A percentile compares a stretch with the other conserved stretches of the same genome.
Evolutionary conservation across 2,329 filamentous ascomycete species (phyloP).

Genomic region (Paecilomyces niveus): DNA sequence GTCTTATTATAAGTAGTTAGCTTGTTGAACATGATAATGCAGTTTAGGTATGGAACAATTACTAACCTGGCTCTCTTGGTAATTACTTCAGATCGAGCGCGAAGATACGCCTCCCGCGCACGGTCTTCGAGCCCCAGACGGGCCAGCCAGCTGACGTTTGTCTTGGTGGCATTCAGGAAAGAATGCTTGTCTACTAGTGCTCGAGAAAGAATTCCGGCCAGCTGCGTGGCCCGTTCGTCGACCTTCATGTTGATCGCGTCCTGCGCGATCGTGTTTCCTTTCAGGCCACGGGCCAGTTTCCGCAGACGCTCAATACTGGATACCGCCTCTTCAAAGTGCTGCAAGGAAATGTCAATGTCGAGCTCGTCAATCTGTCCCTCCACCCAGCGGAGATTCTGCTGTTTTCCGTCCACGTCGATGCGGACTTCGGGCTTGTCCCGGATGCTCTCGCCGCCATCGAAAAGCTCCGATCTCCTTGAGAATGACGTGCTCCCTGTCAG

Average conservation of each 20-base stretch:
- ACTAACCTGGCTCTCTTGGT: conserved; percentile 72
- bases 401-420: conserved; percentile 92
- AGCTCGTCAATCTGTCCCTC: conserved; percentile 92
- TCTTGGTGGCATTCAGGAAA: conserved; percentile 68
- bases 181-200: conserved; percentile 72
- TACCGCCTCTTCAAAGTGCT: conserved; percentile 80
- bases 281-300: conserved; percentile 68
- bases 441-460: conserved; percentile 69
- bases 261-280: conserved; percentile 79
- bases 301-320: conserved; percentile 77
- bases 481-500: conserved; percentile 68
- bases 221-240: conserved; percentile 70
- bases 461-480: conserved; percentile 69
- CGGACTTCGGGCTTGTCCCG: conserved; percentile 68
- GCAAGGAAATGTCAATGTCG: conserved; percentile 90
- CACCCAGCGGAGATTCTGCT: conserved; percentile 93
- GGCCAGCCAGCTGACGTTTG: conserved; percentile 76
- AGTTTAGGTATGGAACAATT: background rate
- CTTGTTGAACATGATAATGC: background rate
- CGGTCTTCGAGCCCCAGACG: conserved; percentile 84
- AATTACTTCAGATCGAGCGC: conserved; percentile 69
- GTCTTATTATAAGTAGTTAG: conserved; percentile 45
- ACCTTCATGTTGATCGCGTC: conserved; percentile 90
- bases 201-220: conserved; percentile 69
- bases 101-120: conserved; percentile 78